These are phyloP conservation scores for Suillus alpinus DNA, from an alignment of 768 basidiomycete species.

Conservation along the genomic window DNA sequence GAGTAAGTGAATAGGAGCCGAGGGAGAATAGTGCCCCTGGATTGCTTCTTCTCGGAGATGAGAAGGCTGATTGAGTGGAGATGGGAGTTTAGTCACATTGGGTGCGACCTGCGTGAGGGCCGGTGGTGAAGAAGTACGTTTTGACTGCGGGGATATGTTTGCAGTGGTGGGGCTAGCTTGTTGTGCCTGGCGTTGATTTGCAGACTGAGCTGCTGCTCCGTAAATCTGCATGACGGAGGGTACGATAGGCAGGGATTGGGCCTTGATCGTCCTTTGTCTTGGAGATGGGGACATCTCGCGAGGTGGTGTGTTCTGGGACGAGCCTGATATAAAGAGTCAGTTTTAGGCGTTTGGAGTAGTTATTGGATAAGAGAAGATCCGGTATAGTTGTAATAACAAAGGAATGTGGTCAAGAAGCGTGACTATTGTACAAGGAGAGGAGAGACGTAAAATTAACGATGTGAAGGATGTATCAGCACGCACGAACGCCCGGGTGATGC, in stretches of 20 bases:
- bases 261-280: slow-evolving; percentile 52
- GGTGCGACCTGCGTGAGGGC: slow-evolving; percentile 31
- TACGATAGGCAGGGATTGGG: slow-evolving; percentile 62
- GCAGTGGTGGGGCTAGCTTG: slow-evolving; percentile 35
- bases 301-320: slow-evolving; percentile 31
- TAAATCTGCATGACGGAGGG: slow-evolving; percentile 57
- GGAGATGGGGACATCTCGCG: slow-evolving; percentile 45
- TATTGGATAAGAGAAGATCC: slow-evolving; percentile 12
- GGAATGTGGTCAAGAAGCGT: slow-evolving; percentile 5
- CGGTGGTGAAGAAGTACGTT: slow-evolving; percentile 31
- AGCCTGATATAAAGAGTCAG: slow-evolving; percentile 12
- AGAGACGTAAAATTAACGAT: slow-evolving; percentile 31
- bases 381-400: slow-evolving; percentile 4
- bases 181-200: slow-evolving; percentile 36
- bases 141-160: slow-evolving; percentile 33
- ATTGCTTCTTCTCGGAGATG: slow-evolving; percentile 28
- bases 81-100: slow-evolving; percentile 30
- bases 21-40: slow-evolving; percentile 45
- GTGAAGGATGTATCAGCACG: slow-evolving; percentile 23
- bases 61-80: slow-evolving; percentile 24
- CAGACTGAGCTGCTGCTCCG: slow-evolving; percentile 31
- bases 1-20: slow-evolving; percentile 32
- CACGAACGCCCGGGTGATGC: slow-evolving; percentile 11
- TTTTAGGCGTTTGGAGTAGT: slow-evolving; percentile 1
- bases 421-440: slow-evolving; percentile 7